These are phyloP conservation scores for Macadamia integrifolia DNA, from an alignment of 164 flowering plant genomes.

Conservation along the genomic window DNA sequence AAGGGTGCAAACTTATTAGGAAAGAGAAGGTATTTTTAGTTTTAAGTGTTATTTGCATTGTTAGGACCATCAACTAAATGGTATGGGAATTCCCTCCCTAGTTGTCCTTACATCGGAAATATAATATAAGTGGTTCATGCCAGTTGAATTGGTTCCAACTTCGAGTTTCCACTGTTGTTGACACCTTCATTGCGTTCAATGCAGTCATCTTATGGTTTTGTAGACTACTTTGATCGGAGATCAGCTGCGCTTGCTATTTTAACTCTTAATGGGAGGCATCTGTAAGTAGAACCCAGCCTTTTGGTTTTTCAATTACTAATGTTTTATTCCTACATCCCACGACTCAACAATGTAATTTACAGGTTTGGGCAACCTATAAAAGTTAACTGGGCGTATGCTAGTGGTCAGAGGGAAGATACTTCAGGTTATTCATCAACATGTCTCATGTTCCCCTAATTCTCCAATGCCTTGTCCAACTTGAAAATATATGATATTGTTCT, in stretches of 20 bases:
- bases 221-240: constrained; percentile 65
- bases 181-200: background rate
- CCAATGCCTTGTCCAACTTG: background rate
- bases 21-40: constrained; percentile 31
- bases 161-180: background rate
- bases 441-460: background rate
- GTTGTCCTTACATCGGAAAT: background rate
- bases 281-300: constrained; percentile 34
- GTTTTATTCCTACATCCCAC: background rate
- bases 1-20: constrained; percentile 47
- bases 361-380: constrained; percentile 85
- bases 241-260: constrained; percentile 66
- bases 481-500: background rate
- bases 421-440: constrained; percentile 31
- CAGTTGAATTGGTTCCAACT: background rate
- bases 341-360: constrained; percentile 14
- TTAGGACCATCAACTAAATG: background rate
- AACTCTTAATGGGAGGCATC: constrained; percentile 59
- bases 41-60: background rate
- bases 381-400: constrained; percentile 83
- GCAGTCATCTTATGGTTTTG: constrained; percentile 81
- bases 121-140: background rate
- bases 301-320: background rate
- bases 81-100: background rate
- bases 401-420: constrained; percentile 69